These are phyloP conservation scores for Fusarium nygamai DNA, from an alignment of 2,329 filamentous ascomycete genomes.

Conservation along the genomic window DNA sequence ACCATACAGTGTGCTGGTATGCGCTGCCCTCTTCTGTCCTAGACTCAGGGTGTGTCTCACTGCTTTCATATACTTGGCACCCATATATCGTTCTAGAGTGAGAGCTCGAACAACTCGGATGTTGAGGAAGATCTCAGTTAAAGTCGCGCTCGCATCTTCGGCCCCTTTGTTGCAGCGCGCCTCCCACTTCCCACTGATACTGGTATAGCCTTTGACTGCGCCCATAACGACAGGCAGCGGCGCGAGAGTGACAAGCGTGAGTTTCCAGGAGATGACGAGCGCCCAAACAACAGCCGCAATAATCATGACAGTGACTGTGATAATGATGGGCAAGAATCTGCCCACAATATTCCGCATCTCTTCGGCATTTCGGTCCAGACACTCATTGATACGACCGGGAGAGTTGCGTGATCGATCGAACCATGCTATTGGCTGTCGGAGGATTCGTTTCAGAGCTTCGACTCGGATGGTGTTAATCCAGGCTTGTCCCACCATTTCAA, in stretches of 20 bases:
- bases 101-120: constrained; percentile 82
- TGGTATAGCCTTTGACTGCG: constrained; percentile 72
- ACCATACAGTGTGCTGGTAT: constrained; percentile 78
- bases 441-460: constrained; percentile 73
- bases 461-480: constrained; percentile 81
- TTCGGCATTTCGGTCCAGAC: constrained; percentile 83
- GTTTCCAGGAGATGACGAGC: constrained; percentile 77
- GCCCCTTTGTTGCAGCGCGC: constrained; percentile 70
- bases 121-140: constrained; percentile 80
- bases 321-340: constrained; percentile 76
- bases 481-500: constrained; percentile 76
- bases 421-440: constrained; percentile 81
- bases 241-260: constrained; percentile 80
- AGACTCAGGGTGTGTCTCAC: constrained; percentile 63
- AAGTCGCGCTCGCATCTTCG: constrained; percentile 63
- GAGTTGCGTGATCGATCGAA: constrained; percentile 77
- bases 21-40: constrained; percentile 73
- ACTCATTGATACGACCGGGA: constrained; percentile 71
- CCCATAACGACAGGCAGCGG: constrained; percentile 74
- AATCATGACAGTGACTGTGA: constrained; percentile 75
- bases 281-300: constrained; percentile 78
- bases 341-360: constrained; percentile 87
- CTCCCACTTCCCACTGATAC: constrained; percentile 78
- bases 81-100: constrained; percentile 78
- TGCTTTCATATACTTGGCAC: constrained; percentile 66